Conservation (phyloP, 2,329 filamentous ascomycete species). For the Phialophora tarda region DNA sequence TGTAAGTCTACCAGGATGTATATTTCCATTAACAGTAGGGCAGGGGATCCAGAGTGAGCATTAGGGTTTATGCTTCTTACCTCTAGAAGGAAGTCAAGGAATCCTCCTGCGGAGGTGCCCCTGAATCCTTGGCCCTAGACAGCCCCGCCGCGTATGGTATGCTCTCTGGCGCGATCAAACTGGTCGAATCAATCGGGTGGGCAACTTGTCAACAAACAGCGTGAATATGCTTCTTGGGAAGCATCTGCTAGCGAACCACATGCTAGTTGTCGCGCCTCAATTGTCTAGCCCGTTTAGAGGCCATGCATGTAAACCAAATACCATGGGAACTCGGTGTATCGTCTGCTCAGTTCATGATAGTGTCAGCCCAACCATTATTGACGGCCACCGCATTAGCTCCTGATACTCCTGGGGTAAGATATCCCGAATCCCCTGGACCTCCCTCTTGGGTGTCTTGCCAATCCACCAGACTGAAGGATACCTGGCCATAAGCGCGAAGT, state of each 20-base stretch:
- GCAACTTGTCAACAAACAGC: not conserved
- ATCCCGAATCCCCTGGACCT: conserved; percentile 3
- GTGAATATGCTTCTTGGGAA: not conserved
- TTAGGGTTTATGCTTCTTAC: not conserved
- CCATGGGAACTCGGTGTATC: not conserved
- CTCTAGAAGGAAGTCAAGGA: not conserved
- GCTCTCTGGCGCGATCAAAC: not conserved
- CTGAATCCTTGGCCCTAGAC: not conserved
- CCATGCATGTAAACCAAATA: not conserved
- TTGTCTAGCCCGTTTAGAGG: not conserved
- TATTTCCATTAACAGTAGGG: not conserved
- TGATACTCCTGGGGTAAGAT: not conserved
- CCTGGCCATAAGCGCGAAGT: conserved; percentile 37
- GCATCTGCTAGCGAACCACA: not conserved
- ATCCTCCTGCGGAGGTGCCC: not conserved
- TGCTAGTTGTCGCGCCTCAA: not conserved
- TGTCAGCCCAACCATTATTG: conserved; percentile 1
- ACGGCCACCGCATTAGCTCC: conserved; percentile 4
- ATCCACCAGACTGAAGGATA: conserved; percentile 6
- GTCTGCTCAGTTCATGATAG: not conserved
- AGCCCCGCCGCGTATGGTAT: not conserved
- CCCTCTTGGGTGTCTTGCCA: conserved; percentile 1
- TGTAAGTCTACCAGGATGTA: not conserved
- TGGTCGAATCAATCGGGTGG: not conserved
- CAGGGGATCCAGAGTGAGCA: not conserved